Evolutionary conservation across 768 basidiomycete genomes (phyloP), one percentile per base, ranked within the genome.

Genomic region (Collybiopsis luxurians): DNA sequence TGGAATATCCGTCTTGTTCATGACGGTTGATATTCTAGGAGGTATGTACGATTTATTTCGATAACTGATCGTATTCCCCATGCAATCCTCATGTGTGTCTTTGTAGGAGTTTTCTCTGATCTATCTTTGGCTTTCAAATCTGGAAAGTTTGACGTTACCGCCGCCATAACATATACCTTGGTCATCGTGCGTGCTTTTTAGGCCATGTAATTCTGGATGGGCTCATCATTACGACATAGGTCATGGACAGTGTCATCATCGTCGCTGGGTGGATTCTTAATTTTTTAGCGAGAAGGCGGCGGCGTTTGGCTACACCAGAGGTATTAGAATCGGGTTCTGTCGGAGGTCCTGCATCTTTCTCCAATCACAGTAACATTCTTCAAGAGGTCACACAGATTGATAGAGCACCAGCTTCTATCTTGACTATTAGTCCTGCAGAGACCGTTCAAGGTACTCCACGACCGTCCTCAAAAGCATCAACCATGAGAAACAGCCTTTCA

Each of bases 1-100:
- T 23, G 91, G 91, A 6, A 83, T 94, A 50, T 89, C 86, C 0
- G 70, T 87, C 42, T 40, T 74, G 6, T 92, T 93, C 71, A 85
- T 93, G 73, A 60, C 70, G 7, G 75, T 92, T 49, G 91, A 94
- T 64, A 75, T 85, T 55, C 65, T 83, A 5, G 92, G 90, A 27
- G 84, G 81, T 23, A 34, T 7, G 50, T 5, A 34, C 23, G n/a
- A 31, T 15, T 27, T 15, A 5, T 26, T 24, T 30, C 23, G 2
- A 34, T 17, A 1, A 49, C 21, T 19, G 23, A 31, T 6, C 11
- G 13, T n/a, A 2, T 12, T 2, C 10, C 26, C 34, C 10, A 17
- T 49, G 12, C 12, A n/a, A 9, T 4, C 3, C 30, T 36, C 21
- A 13, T 36, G 17, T 40, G 2, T 36, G 5, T 45, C 5, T 17